These are phyloP conservation scores for Fusarium sp. DNA, from an alignment of 2,329 filamentous ascomycete species.

Conservation along the genomic window DNA sequence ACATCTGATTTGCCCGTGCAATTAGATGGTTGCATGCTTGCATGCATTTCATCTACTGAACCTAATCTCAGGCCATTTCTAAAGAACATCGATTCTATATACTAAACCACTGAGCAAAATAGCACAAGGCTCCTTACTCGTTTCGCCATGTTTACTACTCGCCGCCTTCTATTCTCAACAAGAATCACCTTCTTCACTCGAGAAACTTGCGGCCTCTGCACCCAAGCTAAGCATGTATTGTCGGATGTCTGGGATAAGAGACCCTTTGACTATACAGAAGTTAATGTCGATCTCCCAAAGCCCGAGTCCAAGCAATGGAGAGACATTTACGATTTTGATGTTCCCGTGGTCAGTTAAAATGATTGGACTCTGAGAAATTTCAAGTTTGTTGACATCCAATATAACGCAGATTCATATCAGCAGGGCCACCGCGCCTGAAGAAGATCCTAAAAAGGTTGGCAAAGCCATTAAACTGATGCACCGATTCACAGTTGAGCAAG, in stretches of 20 bases:
- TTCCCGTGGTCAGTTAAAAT: constrained; percentile 74
- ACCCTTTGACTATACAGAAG: constrained; percentile 76
- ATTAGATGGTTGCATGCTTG: constrained; percentile 14
- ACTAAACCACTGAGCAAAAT: neutral
- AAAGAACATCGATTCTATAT: neutral
- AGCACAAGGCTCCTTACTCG: neutral
- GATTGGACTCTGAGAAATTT: neutral
- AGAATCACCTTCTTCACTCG: constrained; percentile 83
- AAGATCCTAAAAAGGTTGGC: constrained; percentile 66
- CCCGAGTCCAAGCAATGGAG: constrained; percentile 74
- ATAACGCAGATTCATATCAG: constrained; percentile 71
- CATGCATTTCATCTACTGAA: neutral
- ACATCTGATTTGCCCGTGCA: constrained; percentile 6
- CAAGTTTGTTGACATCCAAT: neutral
- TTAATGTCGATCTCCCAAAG: constrained; percentile 79
- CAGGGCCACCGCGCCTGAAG: constrained; percentile 63
- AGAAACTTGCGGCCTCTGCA: constrained; percentile 77
- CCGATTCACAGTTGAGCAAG: constrained; percentile 75
- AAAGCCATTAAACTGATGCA: constrained; percentile 82
- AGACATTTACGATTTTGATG: constrained; percentile 83
- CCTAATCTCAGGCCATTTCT: constrained; percentile 30
- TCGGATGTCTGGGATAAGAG: constrained; percentile 74
- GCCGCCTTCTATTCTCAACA: constrained; percentile 64
- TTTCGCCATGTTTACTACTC: constrained; percentile 63
- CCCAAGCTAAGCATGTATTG: constrained; percentile 74